Evolutionary conservation across 2,329 filamentous ascomycete genomes (phyloP), one percentile per base, ranked within the genome.

Genomic region (Graphilbum sp.): DNA sequence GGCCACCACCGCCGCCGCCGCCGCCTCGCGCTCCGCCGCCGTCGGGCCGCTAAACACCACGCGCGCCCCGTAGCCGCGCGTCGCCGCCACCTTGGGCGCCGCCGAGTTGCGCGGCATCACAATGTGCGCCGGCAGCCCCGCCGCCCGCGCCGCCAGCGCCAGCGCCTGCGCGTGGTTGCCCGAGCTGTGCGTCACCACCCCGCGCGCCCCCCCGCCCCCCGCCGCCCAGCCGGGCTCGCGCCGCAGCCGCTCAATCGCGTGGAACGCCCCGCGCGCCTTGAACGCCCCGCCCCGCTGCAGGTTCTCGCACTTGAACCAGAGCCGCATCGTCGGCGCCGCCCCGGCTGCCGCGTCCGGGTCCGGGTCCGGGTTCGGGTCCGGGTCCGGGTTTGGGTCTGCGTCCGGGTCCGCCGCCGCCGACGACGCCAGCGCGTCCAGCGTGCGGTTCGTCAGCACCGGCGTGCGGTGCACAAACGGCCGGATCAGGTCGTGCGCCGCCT

Each of bases 291-390:
- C 75, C 39, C 76, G 75, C 63, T 96, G 90, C 41, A 84, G 64
- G 57, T 95, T 95, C 64, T 96, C 88, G 57, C 85, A 92, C 63
- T 96, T 96, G 71, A 96, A 93, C 64, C 83, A 90, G 37, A 96
- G 66, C 12, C 74, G 66, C 30, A 94, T 61, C 36, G 61, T 71
- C 0, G 85, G 85, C 4, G 54, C 61, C 1, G 79, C 72, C 30
- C 38, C 17, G 36, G 29, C 16, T n/a, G 27, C 27, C 27, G 27
- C 8, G 5, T 12, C 27, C 27, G 27, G 21, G 5, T 24, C 21
- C 21, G 21, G 21, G 5, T 24, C 21, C 21, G 21, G 21, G n/a
- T n/a, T n/a, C n/a, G n/a, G n/a, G 23, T 7, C 23, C 23, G 23
- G 23, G 23, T 25, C 7, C 27, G 27, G 7, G 37, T 34, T 27